Evolutionary conservation across 352 stramenopile genomes (phyloP).

Genomic region (Stephanocyclus meneghinianus): DNA sequence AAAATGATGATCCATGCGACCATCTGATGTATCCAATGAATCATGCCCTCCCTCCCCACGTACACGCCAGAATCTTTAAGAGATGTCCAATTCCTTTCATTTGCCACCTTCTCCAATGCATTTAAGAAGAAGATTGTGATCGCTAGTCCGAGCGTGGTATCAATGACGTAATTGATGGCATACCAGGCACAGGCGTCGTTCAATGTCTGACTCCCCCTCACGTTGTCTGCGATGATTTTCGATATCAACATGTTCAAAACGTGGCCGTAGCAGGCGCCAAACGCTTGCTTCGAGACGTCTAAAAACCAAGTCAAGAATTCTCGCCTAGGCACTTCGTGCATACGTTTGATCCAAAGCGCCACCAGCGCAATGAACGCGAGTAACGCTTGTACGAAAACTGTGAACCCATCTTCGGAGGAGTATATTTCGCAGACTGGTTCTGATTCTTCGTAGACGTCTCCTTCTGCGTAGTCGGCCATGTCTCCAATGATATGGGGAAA

Average conservation of each 20-base stretch:
- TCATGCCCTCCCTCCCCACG: constrained; percentile 58
- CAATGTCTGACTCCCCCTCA: constrained; percentile 48
- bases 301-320: constrained; percentile 80
- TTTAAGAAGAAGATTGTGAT: constrained; percentile 73
- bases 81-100: constrained; percentile 64
- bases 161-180: constrained; percentile 80
- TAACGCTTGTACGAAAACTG: constrained; percentile 73
- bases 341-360: constrained; percentile 77
- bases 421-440: constrained; percentile 77
- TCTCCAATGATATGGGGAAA: neutral
- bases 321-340: constrained; percentile 65
- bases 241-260: constrained; percentile 83
- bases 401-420: constrained; percentile 77
- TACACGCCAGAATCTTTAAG: constrained; percentile 81
- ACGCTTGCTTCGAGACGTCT: constrained; percentile 80
- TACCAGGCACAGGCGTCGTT: constrained; percentile 84
- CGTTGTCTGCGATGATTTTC: constrained; percentile 66
- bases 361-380: constrained; percentile 68
- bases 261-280: constrained; percentile 81
- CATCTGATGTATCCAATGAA: constrained; percentile 75
- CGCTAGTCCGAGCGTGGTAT: constrained; percentile 78
- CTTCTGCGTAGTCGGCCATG: constrained; percentile 8
- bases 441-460: constrained; percentile 18
- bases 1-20: constrained; percentile 76
- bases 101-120: constrained; percentile 66